Evolutionary conservation across 257 asterid genomes (phyloP), one percentile per base, ranked within the genome.

Genomic region (Solanum ahanhuiri): DNA sequence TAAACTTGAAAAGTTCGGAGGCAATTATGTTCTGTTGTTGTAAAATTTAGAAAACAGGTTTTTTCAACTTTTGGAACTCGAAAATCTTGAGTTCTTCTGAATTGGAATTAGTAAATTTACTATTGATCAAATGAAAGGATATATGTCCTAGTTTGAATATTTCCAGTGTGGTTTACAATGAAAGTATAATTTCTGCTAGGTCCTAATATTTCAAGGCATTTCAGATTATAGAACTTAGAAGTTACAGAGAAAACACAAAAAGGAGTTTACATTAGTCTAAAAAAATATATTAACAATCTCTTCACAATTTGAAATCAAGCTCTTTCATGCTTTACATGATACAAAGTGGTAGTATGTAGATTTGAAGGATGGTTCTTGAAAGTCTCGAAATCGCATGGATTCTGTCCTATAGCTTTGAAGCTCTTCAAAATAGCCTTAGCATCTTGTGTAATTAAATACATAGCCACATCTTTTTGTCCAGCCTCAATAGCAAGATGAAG

Each of bases 401-500:
- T 83, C 63, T 12, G 25, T 23, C 64, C 81, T 45, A 81, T 30
- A 25, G 90, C 89, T 84, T 92, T 85, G 63, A 94, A 86, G 85
- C 93, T 88, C 90, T 93, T 95, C 88, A 92, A 64, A 82, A 91
- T 92, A 10, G 95, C 93, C 30, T 86, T 92, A 60, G 97, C 98
- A 82, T 96, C 98, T 85, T 88, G 90, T 22, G 94, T 89, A 57
- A 95, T 31, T 57, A 95, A 89, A 88, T 84, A 89, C 91, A 92
- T 77, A 1, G 96, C 96, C 39, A 95, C 92, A 91, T 90, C 90
- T 17, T 90, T 88, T 83, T 93, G 94, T 0, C 94, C 93, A 0
- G 91, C 90, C 85, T 93, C 98, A 2, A 91, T 91, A 1, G 98
- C 98, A 10, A 94, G 91, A 11, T 93, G 91, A 33, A 94, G 89